Percentiles rank a stretch among this genome's conserved stretches.
These are phyloP conservation scores for Achaetomiella virescens DNA, from an alignment of 495 filamentous ascomycete genomes.

Conservation along the genomic window DNA sequence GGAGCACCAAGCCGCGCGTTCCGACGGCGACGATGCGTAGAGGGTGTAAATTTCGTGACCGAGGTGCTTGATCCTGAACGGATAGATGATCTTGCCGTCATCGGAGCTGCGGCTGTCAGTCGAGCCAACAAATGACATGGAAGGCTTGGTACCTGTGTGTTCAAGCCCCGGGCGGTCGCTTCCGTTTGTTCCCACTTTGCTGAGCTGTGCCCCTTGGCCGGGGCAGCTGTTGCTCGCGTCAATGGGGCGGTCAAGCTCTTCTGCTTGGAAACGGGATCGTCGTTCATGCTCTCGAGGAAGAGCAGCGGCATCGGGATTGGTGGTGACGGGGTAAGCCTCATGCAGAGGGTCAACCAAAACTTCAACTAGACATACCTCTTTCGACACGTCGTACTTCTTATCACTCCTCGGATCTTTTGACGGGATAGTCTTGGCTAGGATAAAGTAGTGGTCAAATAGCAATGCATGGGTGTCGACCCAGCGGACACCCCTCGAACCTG, in stretches of 20 bases:
- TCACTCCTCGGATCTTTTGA: slow-evolving; percentile 65
- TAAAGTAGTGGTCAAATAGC: slow-evolving; percentile 93
- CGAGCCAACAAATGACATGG: slow-evolving; percentile 39
- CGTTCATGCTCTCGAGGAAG: slow-evolving; percentile 81
- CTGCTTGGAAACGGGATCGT: slow-evolving; percentile 83
- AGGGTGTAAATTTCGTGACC: slow-evolving; percentile 84
- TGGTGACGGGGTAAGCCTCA: slow-evolving; percentile 21
- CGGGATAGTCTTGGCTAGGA: slow-evolving; percentile 75
- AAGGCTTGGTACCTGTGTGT: slow-evolving; percentile 57
- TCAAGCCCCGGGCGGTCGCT: slow-evolving; percentile 53
- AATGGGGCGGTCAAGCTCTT: slow-evolving; percentile 70
- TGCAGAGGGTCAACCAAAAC: slow-evolving; percentile 1
- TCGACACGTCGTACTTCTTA: slow-evolving; percentile 91
- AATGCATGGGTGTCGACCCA: slow-evolving; percentile 91
- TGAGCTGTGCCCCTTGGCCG: slow-evolving; percentile 45
- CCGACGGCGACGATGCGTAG: slow-evolving; percentile 67
- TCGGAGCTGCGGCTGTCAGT: slow-evolving; percentile 40
- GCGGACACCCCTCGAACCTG: slow-evolving; percentile 75
- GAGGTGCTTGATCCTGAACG: slow-evolving; percentile 96
- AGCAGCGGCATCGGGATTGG: slow-evolving; percentile 97
- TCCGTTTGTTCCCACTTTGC: slow-evolving; percentile 44
- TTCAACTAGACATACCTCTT: slow-evolving; percentile 52
- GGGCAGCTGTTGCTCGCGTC: slow-evolving; percentile 42
- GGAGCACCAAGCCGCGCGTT: slow-evolving; percentile 81
- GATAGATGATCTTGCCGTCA: slow-evolving; percentile 79